A percentile compares a stretch with the other conserved stretches of the same genome.
phyloP scores from a whole-genome alignment of 805 yeast species.

The Saccharomycopsis javanensis region DNA sequence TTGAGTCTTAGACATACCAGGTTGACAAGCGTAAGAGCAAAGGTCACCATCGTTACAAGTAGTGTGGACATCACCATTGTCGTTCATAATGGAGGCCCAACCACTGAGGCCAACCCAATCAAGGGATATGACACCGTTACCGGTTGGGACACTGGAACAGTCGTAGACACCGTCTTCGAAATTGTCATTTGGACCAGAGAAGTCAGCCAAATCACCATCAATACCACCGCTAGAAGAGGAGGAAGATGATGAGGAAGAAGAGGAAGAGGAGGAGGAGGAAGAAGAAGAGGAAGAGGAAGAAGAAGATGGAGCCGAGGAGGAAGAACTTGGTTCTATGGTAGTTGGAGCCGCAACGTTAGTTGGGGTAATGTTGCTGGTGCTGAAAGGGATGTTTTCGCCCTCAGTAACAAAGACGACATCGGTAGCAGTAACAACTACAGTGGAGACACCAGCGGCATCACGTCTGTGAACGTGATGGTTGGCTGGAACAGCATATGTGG shows the following conservation, averaged over 20 bases:
- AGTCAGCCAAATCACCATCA: slow-evolving; percentile 52
- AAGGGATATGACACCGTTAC: slow-evolving; percentile 73
- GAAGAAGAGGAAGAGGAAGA: slow-evolving; percentile 17
- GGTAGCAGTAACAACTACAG: slow-evolving; percentile 28
- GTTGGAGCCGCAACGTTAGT: slow-evolving; percentile 33
- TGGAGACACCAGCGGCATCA: slow-evolving; percentile 31
- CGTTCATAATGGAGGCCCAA: slow-evolving; percentile 59
- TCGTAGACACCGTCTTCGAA: slow-evolving; percentile 63
- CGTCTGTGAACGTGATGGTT: slow-evolving; percentile 20
- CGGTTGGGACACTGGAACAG: slow-evolving; percentile 67
- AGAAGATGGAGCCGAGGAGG: slow-evolving; percentile 9
- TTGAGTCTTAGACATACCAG: slow-evolving; percentile 77
- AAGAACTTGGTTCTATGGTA: slow-evolving; percentile 16
- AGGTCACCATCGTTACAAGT: slow-evolving; percentile 61
- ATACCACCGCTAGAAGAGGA: slow-evolving; percentile 25
- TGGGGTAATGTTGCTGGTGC: slow-evolving; percentile 16
- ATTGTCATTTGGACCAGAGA: slow-evolving; percentile 42
- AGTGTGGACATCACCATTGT: slow-evolving; percentile 51
- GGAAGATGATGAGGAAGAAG: slow-evolving; percentile 23
- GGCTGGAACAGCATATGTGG: slow-evolving; percentile 27
- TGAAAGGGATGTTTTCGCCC: slow-evolving; percentile 41
- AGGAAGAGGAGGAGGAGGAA: slow-evolving; percentile 22
- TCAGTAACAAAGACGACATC: slow-evolving; percentile 41
- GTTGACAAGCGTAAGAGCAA: slow-evolving; percentile 71
- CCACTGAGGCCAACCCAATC: slow-evolving; percentile 74